A percentile compares a stretch with the other conserved stretches of the same genome.
phyloP scores from a whole-genome alignment of 2,329 filamentous ascomycete genomes.

The Lizonia empirigonia region DNA sequence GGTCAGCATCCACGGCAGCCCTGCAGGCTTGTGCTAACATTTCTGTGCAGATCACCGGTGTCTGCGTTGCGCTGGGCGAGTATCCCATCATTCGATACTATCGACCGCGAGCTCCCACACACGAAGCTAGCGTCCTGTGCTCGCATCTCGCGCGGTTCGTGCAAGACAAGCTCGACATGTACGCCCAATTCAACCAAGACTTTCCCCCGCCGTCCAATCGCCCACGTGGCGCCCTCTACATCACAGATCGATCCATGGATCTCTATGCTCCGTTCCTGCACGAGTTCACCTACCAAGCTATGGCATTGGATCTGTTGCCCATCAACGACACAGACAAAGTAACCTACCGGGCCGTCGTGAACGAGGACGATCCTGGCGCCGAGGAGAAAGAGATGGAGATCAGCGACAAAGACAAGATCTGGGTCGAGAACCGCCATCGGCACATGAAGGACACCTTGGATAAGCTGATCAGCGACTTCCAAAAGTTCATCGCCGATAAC shows the following conservation, averaged over 20 bases:
- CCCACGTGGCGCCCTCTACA: constrained; percentile 80
- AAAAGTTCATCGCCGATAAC: constrained; percentile 88
- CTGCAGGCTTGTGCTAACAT: constrained; percentile 6
- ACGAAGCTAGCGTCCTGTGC: constrained; percentile 88
- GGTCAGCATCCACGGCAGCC: constrained; percentile 56
- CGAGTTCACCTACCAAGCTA: constrained; percentile 98
- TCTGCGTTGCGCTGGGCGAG: constrained; percentile 92
- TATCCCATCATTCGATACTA: constrained; percentile 94
- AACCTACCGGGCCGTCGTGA: constrained; percentile 79
- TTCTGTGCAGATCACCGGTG: constrained; percentile 70
- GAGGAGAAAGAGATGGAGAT: constrained; percentile 92
- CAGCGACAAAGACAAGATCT: constrained; percentile 87
- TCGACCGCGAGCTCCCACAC: constrained; percentile 71
- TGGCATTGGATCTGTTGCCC: constrained; percentile 91
- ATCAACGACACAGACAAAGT: constrained; percentile 89
- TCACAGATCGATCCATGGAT: constrained; percentile 94
- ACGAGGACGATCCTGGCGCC: constrained; percentile 71
- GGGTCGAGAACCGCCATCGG: constrained; percentile 90
- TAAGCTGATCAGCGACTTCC: constrained; percentile 89
- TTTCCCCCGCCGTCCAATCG: constrained; percentile 81
- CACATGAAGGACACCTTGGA: constrained; percentile 99
- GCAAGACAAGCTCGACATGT: constrained; percentile 88
- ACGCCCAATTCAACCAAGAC: constrained; percentile 80
- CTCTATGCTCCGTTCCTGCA: constrained; percentile 85
- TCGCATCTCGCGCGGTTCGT: constrained; percentile 88